Evolutionary conservation across 805 yeast species (phyloP), one percentile per base, ranked within the genome.

Genomic region (Candida nemodendra): DNA sequence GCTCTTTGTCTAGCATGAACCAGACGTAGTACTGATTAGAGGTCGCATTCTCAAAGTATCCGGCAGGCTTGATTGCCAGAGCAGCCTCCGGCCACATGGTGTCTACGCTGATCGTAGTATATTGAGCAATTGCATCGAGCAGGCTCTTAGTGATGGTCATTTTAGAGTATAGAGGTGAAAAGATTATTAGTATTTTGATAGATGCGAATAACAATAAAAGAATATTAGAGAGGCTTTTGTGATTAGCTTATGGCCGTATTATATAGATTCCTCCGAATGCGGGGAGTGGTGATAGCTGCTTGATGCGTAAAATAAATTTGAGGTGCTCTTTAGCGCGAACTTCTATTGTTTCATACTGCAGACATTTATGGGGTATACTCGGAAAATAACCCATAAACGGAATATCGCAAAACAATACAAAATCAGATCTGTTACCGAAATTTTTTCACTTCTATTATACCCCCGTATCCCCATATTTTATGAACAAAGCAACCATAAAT

Each of bases 1-100:
- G 57, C 27, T 53, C 47, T 24, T 40, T 40, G 31, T 40, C 44
- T n/a, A 40, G 32, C 25, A 39, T 44, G 18, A 37, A 14, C 58
- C 56, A 53, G 30, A 45, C 44, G 28, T 38, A 43, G 38, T 36
- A 53, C 43, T 54, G 57, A 40, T 54, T 54, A 3, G 57, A 52
- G 30, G 57, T 54, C 15, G 59, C 57, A 33, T 47, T 44, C 18
- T 38, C 34, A 34, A 39, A 44, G 28, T 33, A 44, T 14, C 42
- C 47, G 14, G 39, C 42, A 9, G 41, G 41, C 30, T 38, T 32
- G 29, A 38, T 38, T 4, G 36, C 4, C 22, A 38, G 30, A 7
- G 41, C 41, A n/a, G 40, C 48, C 29, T 44, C 49, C 9, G 41
- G 42, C 32, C 39, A 29, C 47, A 47, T 42, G 13, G 51, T 47